These are phyloP conservation scores for Viola pubescens DNA, from an alignment of 441 rosid species.

Conservation along the genomic window DNA sequence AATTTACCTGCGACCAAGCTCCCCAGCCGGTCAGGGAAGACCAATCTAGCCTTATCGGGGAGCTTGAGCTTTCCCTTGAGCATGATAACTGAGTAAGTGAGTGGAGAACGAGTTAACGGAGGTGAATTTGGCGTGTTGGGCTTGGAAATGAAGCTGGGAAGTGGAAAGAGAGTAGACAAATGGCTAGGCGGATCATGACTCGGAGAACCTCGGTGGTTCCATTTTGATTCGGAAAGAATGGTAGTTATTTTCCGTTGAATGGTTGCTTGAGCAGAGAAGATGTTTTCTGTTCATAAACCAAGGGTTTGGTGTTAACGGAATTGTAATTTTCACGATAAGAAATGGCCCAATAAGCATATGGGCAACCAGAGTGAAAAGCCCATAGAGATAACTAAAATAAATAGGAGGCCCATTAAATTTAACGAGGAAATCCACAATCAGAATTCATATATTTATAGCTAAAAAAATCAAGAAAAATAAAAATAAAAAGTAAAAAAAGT, in stretches of 20 bases:
- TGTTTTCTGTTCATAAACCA: no score
- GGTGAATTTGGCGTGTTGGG: conserved; percentile 6
- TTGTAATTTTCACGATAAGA: no score
- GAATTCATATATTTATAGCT: no score
- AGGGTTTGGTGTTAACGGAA: no score
- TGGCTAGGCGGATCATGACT: neutral
- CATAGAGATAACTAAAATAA: no score
- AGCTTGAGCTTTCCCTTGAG: conserved; percentile 47
- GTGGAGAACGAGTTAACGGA: conserved; percentile 13
- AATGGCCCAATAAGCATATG: no score
- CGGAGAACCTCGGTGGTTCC: conserved; percentile 6
- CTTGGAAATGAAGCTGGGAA: neutral
- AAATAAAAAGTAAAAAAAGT: no score
- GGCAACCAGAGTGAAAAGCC: no score
- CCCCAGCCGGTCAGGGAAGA: conserved; percentile 44
- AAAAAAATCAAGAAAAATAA: no score
- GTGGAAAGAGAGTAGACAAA: conserved; percentile 1
- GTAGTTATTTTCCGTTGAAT: conserved; percentile 24
- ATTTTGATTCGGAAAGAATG: conserved; percentile 21
- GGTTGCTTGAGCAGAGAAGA: no score
- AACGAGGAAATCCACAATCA: no score
- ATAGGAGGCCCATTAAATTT: no score
- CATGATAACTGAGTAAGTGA: conserved; percentile 29
- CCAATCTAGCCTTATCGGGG: conserved; percentile 33
- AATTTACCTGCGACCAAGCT: conserved; percentile 41